phyloP scores from a whole-genome alignment of 2,329 filamentous ascomycete genomes.

The Nothopassalora personata region DNA sequence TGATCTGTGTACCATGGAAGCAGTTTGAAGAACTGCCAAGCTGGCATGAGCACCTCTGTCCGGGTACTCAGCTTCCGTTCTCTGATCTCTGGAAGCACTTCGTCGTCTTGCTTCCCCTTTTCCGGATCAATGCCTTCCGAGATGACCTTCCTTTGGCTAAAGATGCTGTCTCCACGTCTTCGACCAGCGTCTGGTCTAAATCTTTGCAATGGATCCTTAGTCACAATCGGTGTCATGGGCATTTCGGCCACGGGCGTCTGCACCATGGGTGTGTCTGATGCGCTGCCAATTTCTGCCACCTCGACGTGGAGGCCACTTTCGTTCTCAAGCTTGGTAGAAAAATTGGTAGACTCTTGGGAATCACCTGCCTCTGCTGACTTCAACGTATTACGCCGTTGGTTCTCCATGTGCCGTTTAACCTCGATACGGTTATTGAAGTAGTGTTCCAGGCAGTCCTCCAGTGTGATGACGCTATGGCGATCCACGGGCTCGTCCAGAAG shows the following conservation, averaged over 20 bases:
- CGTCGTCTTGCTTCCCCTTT: slow-evolving; percentile 39
- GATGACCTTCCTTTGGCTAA: slow-evolving; percentile 40
- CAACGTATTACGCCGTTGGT: slow-evolving; percentile 55
- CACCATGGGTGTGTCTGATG: slow-evolving; percentile 29
- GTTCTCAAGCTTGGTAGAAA: slow-evolving; percentile 27
- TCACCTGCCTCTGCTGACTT: slow-evolving; percentile 40
- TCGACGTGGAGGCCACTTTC: slow-evolving; percentile 39
- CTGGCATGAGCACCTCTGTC: slow-evolving; percentile 90
- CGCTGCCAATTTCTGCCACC: slow-evolving; percentile 36
- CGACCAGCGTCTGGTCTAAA: slow-evolving; percentile 34
- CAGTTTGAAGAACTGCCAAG: slow-evolving; percentile 94
- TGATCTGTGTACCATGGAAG: slow-evolving; percentile 86
- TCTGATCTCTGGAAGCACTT: slow-evolving; percentile 13
- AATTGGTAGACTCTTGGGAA: slow-evolving; percentile 6
- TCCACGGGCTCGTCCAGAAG: slow-evolving; percentile 68
- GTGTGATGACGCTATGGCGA: slow-evolving; percentile 57
- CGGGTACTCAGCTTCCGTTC: slow-evolving; percentile 32
- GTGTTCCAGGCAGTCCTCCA: slow-evolving; percentile 87
- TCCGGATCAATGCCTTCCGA: slow-evolving; percentile 30
- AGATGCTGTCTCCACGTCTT: slow-evolving; percentile 46
- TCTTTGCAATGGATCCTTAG: slow-evolving; percentile 29
- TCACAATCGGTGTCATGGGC: slow-evolving; percentile 19
- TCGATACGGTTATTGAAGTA: slow-evolving; percentile 96
- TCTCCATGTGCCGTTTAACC: slow-evolving; percentile 65
- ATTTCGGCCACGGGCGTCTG: slow-evolving; percentile 19